These are phyloP conservation scores for Neurospora sp. DNA, from an alignment of 2,329 filamentous ascomycete genomes.

Conservation along the genomic window DNA sequence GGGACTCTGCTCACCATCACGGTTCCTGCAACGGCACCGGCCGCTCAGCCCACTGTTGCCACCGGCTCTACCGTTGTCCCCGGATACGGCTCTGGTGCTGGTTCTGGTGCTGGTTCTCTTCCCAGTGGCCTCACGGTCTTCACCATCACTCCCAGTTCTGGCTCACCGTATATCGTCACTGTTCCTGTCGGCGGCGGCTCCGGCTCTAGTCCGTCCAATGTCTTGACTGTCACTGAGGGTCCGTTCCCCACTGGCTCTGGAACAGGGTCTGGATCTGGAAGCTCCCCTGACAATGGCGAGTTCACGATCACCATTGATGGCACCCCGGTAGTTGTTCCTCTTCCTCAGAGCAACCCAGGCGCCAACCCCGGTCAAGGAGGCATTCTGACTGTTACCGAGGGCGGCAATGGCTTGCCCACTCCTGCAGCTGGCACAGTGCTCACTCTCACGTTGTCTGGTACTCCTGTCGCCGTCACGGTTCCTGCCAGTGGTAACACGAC, in stretches of 20 bases:
- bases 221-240: constrained; percentile 1
- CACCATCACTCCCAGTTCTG: neutral
- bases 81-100: neutral
- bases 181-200: constrained; percentile 1
- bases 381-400: neutral
- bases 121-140: neutral
- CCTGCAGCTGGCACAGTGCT: too few relatives aligned
- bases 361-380: neutral
- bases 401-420: too few relatives aligned
- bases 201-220: neutral
- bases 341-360: neutral
- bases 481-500: too few relatives aligned
- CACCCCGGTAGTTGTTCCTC: neutral
- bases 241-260: neutral
- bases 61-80: constrained; percentile 2
- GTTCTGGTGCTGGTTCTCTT: neutral
- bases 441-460: too few relatives aligned
- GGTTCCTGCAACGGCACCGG: neutral
- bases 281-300: neutral
- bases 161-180: constrained; percentile 3
- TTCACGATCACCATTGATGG: neutral
- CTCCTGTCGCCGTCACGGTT: too few relatives aligned
- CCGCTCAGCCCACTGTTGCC: neutral
- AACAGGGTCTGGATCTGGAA: neutral
- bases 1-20: neutral